Evolutionary conservation across 345 rosid species (phyloP).

Genomic region (Gossypium bickii): DNA sequence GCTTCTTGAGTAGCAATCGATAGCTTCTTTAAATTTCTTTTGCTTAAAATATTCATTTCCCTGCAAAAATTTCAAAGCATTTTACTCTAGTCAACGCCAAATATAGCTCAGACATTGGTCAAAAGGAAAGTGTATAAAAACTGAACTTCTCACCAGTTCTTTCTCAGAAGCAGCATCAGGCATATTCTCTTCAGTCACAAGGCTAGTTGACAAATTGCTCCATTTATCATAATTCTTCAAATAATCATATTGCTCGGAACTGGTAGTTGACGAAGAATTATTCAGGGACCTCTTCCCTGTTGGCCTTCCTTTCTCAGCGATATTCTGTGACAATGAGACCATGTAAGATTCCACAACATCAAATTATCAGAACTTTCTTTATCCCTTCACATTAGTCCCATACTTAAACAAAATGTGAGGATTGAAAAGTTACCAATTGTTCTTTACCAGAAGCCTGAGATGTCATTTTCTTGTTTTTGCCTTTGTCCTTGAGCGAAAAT

Average conservation of each 20-base stretch:
- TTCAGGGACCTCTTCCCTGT: constrained; percentile 15
- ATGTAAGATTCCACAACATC: constrained; percentile 12
- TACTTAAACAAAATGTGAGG: not conserved
- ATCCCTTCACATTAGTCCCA: not conserved
- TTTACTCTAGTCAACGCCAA: constrained; percentile 1
- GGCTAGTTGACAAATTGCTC: constrained; percentile 38
- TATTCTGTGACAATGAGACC: constrained; percentile 21
- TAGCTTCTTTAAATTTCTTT: constrained; percentile 78
- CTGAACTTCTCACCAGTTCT: constrained; percentile 47
- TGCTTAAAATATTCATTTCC: constrained; percentile 83
- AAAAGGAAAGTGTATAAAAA: not conserved
- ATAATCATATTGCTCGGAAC: constrained; percentile 34
- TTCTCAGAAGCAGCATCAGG: constrained; percentile 83
- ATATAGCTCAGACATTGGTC: not conserved
- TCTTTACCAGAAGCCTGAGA: constrained; percentile 34
- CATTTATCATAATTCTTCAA: constrained; percentile 33
- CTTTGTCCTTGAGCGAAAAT: constrained; percentile 51
- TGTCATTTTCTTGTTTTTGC: constrained; percentile 45
- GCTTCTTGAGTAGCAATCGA: constrained; percentile 86
- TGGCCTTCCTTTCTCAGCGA: constrained; percentile 26
- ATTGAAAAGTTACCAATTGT: constrained; percentile 28
- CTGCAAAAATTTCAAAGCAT: constrained; percentile 30
- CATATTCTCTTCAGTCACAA: constrained; percentile 32
- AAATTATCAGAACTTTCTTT: not conserved
- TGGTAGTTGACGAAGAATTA: constrained; percentile 17